Evolutionary conservation across 2,329 filamentous ascomycete genomes (phyloP).

Genomic region (Botryotinia convoluta): DNA sequence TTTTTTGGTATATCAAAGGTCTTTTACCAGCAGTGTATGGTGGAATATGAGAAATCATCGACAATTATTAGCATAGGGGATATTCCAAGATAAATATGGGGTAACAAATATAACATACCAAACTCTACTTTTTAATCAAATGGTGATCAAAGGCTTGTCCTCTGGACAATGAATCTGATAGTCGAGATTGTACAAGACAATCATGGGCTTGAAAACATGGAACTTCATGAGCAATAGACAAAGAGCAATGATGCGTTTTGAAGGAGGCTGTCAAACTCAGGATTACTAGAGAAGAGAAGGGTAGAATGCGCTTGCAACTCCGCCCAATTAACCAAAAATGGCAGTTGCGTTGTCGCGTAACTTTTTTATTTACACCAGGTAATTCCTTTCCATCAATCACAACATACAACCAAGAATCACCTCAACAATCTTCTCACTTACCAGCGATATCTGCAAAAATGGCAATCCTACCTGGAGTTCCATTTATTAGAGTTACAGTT

Average conservation of each 20-base stretch:
- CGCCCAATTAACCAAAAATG: not conserved
- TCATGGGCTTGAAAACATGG: not conserved
- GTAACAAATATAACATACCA: not conserved
- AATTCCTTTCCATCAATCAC: not conserved
- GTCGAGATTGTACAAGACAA: not conserved
- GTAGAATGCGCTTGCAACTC: not conserved
- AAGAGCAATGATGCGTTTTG: not conserved
- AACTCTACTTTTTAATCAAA: not conserved
- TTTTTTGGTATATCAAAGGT: slow-evolving; percentile 10
- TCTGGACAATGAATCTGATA: not conserved
- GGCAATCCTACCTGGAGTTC: slow-evolving; percentile 9
- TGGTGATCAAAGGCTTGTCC: not conserved
- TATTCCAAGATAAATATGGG: not conserved
- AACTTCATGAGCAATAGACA: not conserved
- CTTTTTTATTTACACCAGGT: not conserved
- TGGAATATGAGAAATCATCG: not conserved
- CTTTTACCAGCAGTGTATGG: not conserved
- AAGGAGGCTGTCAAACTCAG: not conserved
- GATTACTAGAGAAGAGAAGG: not conserved
- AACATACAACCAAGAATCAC: not conserved
- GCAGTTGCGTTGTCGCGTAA: not conserved
- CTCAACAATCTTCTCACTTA: too few relatives aligned
- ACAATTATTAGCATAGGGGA: not conserved
- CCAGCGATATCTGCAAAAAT: not conserved
- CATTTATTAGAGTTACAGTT: slow-evolving; percentile 4